phyloP scores from a whole-genome alignment of 176 grass and related monocot genomes.

The Carex littledalei region DNA sequence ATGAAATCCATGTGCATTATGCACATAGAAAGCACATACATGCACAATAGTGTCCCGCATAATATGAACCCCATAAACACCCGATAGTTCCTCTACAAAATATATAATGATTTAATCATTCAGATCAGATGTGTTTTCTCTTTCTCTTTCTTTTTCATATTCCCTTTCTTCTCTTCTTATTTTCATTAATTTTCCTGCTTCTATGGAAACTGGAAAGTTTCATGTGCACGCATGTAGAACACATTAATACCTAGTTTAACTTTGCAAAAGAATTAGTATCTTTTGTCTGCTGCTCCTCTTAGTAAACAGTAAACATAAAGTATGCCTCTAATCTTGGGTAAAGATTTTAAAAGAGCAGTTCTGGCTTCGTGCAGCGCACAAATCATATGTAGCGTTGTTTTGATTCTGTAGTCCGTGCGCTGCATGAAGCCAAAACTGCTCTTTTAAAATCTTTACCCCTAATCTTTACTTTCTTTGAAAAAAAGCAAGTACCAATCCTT shows the following conservation, averaged over 20 bases:
- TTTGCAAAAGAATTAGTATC: not conserved
- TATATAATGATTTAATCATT: not conserved
- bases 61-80: constrained; percentile 39
- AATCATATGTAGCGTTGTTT: no score
- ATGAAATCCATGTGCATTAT: constrained; percentile 1
- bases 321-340: not conserved
- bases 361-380: no score
- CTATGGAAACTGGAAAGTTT: not conserved
- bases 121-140: not conserved
- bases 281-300: not conserved
- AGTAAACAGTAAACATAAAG: not conserved
- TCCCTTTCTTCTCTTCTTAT: not conserved
- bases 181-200: not conserved
- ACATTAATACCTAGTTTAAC: not conserved
- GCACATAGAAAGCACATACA: constrained; percentile 32
- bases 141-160: not conserved
- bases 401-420: no score
- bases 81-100: constrained; percentile 42
- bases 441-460: not conserved
- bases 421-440: no score
- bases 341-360: no score
- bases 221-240: not conserved
- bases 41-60: constrained; percentile 28
- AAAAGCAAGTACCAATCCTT: not conserved
- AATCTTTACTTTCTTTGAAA: not conserved